phyloP scores from a whole-genome alignment of 83 land plant genomes.

The Larix sibirica region DNA sequence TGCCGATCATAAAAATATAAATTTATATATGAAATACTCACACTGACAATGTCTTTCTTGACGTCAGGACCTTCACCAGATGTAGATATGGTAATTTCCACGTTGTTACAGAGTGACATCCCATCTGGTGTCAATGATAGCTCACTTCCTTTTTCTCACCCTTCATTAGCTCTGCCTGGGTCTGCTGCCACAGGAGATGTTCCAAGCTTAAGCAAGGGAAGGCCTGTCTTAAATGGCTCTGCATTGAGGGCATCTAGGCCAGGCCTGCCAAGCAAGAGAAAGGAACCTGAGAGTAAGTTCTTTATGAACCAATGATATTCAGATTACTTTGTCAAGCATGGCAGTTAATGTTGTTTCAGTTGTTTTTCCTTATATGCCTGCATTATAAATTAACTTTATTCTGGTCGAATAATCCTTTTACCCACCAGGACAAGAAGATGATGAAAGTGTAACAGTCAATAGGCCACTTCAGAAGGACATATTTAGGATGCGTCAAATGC shows the following conservation, averaged over 20 bases:
- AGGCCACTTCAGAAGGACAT: constrained; percentile 54
- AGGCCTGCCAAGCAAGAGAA: constrained; percentile 39
- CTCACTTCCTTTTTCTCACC: constrained; percentile 16
- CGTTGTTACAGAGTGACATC: constrained; percentile 51
- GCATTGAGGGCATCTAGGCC: constrained; percentile 25
- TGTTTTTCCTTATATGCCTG: background rate
- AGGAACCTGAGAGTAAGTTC: constrained; percentile 48
- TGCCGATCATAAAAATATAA: background rate
- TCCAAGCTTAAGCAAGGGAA: constrained; percentile 44
- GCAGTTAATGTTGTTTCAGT: background rate
- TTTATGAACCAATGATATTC: background rate
- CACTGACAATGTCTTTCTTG: background rate
- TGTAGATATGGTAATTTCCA: constrained; percentile 57
- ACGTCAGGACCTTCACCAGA: constrained; percentile 66
- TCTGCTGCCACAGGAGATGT: constrained; percentile 39
- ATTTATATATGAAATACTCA: background rate
- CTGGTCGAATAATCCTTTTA: constrained; percentile 1
- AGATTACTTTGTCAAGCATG: background rate
- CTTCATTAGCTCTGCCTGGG: constrained; percentile 22
- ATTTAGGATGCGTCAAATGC: constrained; percentile 63
- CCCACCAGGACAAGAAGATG: constrained; percentile 65
- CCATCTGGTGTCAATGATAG: constrained; percentile 38
- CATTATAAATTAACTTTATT: background rate
- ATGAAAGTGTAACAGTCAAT: constrained; percentile 58
- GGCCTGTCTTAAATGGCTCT: constrained; percentile 36